A percentile compares a stretch with the other conserved stretches of the same genome.
Evolutionary conservation across 1,284 basidiomycete genomes (phyloP).

Genomic region (Cryptococcus sp.): DNA sequence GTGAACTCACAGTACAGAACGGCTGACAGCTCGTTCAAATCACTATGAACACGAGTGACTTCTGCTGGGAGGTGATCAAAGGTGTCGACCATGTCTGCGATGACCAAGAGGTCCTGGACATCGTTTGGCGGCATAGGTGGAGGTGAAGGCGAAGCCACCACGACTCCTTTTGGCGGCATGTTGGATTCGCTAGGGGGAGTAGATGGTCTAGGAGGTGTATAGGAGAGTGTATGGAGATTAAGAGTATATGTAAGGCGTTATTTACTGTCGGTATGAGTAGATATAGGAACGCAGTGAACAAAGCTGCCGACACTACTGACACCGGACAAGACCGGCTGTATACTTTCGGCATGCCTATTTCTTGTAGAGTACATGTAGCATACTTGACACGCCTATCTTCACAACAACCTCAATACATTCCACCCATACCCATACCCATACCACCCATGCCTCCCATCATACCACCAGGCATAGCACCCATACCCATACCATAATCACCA

Average conservation of each 20-base stretch:
- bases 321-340: neutral
- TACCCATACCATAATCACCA: slow-evolving; percentile 36
- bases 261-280: neutral
- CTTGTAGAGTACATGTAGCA: too few species aligned
- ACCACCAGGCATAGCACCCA: slow-evolving; percentile 32
- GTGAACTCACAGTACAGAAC: slow-evolving; percentile 66
- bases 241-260: too few species aligned
- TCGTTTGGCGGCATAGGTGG: slow-evolving; percentile 55
- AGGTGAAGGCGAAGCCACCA: slow-evolving; percentile 31
- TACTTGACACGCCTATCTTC: too few species aligned
- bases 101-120: slow-evolving; percentile 44
- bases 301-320: neutral
- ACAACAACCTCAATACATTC: slow-evolving; percentile 16
- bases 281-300: neutral
- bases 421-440: slow-evolving; percentile 34
- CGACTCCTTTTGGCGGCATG: slow-evolving; percentile 38
- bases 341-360: neutral
- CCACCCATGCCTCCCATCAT: slow-evolving; percentile 20
- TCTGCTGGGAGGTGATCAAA: slow-evolving; percentile 92
- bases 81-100: slow-evolving; percentile 82
- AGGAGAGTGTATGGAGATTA: too few species aligned
- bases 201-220: neutral
- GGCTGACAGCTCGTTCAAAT: slow-evolving; percentile 95
- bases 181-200: neutral
- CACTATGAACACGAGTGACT: slow-evolving; percentile 88